These are phyloP conservation scores for Trichocladium uniseriatum DNA, from an alignment of 495 filamentous ascomycete genomes.

Conservation along the genomic window DNA sequence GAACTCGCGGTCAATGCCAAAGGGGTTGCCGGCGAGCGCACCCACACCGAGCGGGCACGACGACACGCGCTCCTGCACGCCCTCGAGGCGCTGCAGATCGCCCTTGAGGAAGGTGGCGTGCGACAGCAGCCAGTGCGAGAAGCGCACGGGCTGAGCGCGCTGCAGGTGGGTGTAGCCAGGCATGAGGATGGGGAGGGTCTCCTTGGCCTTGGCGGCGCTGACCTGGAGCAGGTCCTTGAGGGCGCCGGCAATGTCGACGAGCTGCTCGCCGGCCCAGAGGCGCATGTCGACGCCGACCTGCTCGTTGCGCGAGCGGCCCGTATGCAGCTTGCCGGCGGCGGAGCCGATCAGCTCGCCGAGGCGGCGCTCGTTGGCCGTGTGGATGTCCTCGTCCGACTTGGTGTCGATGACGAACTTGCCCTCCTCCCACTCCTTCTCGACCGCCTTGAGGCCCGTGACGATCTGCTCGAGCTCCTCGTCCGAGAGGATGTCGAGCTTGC, in stretches of 20 bases:
- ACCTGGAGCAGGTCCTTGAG: conserved; percentile 64
- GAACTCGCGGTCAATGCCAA: conserved; percentile 77
- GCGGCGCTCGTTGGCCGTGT: conserved; percentile 89
- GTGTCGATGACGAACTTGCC: conserved; percentile 50
- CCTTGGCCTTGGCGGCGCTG: conserved; percentile 63
- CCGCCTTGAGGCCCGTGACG: conserved; percentile 60
- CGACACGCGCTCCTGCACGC: conserved; percentile 69
- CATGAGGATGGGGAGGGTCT: conserved; percentile 54
- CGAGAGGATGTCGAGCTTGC: conserved; percentile 65
- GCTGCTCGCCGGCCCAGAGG: conserved; percentile 75
- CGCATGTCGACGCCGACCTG: conserved; percentile 93
- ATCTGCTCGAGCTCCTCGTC: conserved; percentile 66
- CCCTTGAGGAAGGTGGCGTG: conserved; percentile 66
- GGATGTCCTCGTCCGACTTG: conserved; percentile 65
- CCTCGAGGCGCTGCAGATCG: conserved; percentile 72
- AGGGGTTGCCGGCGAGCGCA: conserved; percentile 86
- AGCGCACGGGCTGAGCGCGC: conserved; percentile 81
- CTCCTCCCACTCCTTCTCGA: conserved; percentile 65
- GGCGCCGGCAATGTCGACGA: conserved; percentile 60
- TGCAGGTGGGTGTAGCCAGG: conserved; percentile 87
- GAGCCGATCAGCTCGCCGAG: conserved; percentile 83
- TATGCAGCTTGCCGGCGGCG: conserved; percentile 87
- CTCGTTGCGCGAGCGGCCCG: conserved; percentile 84
- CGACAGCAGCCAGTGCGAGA: conserved; percentile 78
- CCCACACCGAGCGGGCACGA: conserved; percentile 72